Evolutionary conservation across 106 monocot species (phyloP), one percentile per base, ranked within the genome.

Genomic region (Dioscorea dumetorum): DNA sequence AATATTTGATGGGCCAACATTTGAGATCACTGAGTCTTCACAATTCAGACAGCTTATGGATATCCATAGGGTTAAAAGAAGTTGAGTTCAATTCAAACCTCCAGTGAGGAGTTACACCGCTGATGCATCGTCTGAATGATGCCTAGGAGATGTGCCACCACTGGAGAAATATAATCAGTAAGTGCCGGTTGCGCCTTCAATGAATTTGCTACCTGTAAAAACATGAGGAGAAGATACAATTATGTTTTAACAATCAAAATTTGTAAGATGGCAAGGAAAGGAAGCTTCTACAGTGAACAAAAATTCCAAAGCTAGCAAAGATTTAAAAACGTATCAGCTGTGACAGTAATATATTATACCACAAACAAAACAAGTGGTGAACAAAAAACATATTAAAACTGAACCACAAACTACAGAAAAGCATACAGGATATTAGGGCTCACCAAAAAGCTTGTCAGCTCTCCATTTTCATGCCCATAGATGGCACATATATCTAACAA

Each of bases 401-500:
- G 41, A 41, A 41, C 6, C 41, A 8, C 10, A 41, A 41, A 41
- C 41, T 8, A 41, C 3, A 41, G 3, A 41, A 41, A 41, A 41
- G 5, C 41, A 41, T 6, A 41, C 41, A 41, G 41, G 41, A 41
- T 41, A 6, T 19, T 14, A 58, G 48, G 17, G 6, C 77, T 63
- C 74, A 90, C 89, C 82, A 90, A 60, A 35, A 53, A 67, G 50
- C 67, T 68, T 48, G 85, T 85, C 51, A 90, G 59, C 41, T 77
- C 77, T 68, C 24, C 59, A 66, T 90, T 90, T 16, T 86, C 90
- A 49, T 75, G 72, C 20, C 81, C 93, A 73, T 86, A 93, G 32
- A 93, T 86, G 11, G 85, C 86, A 75, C 88, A 93, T 61, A 86
- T 93, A 64, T 93, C 93, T 64, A 93, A 70, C 64, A 90, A 80